Conservation (phyloP, 345 rosid species). For the Brassica rapa region DNA sequence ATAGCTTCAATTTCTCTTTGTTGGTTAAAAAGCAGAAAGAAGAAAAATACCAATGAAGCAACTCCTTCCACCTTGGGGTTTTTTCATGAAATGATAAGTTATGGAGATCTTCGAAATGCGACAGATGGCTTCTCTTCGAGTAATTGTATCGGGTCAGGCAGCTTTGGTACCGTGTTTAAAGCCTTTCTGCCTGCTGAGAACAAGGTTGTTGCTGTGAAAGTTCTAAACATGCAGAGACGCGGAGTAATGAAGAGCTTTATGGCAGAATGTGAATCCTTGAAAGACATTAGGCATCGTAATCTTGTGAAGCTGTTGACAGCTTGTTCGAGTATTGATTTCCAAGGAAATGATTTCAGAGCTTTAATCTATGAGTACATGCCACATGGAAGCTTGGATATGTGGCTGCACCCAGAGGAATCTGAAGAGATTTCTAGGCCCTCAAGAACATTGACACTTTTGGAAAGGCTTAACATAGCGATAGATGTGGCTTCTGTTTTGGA, state of each 20-base stretch:
- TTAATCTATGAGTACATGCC: not conserved
- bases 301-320: not conserved
- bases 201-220: not conserved
- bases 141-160: too few species aligned
- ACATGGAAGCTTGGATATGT: not conserved
- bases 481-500: not conserved
- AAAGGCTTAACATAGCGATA: not conserved
- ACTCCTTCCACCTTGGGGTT: too few species aligned
- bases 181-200: not conserved
- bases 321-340: not conserved
- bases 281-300: not conserved
- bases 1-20: too few species aligned
- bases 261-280: not conserved
- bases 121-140: too few species aligned
- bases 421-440: not conserved
- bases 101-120: too few species aligned
- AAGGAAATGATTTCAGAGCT: not conserved
- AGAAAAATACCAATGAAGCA: too few species aligned
- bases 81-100: too few species aligned
- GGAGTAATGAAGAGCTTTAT: not conserved
- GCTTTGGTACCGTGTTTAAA: too few species aligned
- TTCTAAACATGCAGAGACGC: not conserved
- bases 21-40: too few species aligned
- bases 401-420: not conserved
- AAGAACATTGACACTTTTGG: not conserved